A percentile compares a stretch with the other conserved stretches of the same genome.
Evolutionary conservation across 78 protist species (phyloP).

Genomic region (Reticulomyxa filosa): DNA sequence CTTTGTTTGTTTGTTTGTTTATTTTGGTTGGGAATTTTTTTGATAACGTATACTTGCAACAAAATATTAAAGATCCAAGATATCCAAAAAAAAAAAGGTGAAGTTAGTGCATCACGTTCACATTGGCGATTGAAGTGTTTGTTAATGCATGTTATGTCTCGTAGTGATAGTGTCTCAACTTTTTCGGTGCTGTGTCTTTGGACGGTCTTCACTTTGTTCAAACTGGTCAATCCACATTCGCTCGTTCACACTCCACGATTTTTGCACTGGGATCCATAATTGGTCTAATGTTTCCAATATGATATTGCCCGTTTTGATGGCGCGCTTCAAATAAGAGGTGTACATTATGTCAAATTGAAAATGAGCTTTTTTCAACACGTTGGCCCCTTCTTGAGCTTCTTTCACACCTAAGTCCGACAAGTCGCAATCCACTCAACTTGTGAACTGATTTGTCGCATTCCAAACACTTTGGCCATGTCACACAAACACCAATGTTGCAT

Average conservation of each 20-base stretch:
- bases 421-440: slow-evolving; percentile 14
- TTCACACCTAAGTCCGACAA: slow-evolving; percentile 5
- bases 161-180: neutral
- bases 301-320: slow-evolving; percentile 16
- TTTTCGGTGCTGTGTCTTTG: slow-evolving; percentile 22
- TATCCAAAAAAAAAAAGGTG: neutral
- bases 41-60: too few relatives aligned
- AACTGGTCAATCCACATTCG: slow-evolving; percentile 24
- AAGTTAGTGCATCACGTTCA: neutral
- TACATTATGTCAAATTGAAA: neutral
- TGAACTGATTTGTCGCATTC: slow-evolving; percentile 20
- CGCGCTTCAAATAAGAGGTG: slow-evolving; percentile 12
- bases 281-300: slow-evolving; percentile 6
- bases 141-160: neutral
- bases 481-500: neutral
- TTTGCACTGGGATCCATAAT: slow-evolving; percentile 5
- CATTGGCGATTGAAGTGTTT: neutral
- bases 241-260: slow-evolving; percentile 35
- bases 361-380: neutral
- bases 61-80: too few relatives aligned
- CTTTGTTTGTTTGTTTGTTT: too few relatives aligned
- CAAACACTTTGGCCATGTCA: slow-evolving; percentile 9
- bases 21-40: too few relatives aligned
- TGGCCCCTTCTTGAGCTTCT: slow-evolving; percentile 6
- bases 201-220: slow-evolving; percentile 29